Evolutionary conservation across 2,329 filamentous ascomycete species (phyloP).

Genomic region (Exophiala oligosperma): DNA sequence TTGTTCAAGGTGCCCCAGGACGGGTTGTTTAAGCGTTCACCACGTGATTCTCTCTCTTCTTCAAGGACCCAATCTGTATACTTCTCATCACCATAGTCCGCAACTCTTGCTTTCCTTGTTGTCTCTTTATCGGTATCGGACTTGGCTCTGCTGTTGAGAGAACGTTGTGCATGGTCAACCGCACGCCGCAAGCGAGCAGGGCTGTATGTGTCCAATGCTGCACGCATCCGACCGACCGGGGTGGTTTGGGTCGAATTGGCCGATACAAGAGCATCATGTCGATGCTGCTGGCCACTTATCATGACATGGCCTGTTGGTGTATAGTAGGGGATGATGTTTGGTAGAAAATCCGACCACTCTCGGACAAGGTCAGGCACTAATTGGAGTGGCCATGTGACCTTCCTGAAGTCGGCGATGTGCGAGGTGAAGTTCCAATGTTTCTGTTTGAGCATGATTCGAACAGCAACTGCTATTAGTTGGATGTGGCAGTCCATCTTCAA

Average conservation of each 20-base stretch:
- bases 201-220: slow-evolving; percentile 20
- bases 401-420: slow-evolving; percentile 15
- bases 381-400: slow-evolving; percentile 34
- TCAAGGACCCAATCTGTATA: background rate
- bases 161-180: slow-evolving; percentile 5
- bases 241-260: slow-evolving; percentile 18
- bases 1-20: background rate
- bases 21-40: background rate
- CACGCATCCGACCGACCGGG: slow-evolving; percentile 13
- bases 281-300: slow-evolving; percentile 10
- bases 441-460: slow-evolving; percentile 21
- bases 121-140: slow-evolving; percentile 16
- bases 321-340: slow-evolving; percentile 38
- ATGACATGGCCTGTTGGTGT: slow-evolving; percentile 42
- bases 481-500: slow-evolving; percentile 21
- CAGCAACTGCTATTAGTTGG: slow-evolving; percentile 18
- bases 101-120: too few species aligned
- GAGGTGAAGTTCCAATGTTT: slow-evolving; percentile 22
- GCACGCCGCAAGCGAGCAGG: slow-evolving; percentile 13
- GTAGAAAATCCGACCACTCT: slow-evolving; percentile 52
- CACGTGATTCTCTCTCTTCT: background rate
- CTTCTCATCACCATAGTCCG: background rate
- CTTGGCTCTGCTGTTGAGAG: background rate
- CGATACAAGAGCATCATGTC: slow-evolving; percentile 11
- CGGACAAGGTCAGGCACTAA: slow-evolving; percentile 46